Conservation (phyloP, 2,329 filamentous ascomycete genomes). For the Emmonsia crescens region DNA sequence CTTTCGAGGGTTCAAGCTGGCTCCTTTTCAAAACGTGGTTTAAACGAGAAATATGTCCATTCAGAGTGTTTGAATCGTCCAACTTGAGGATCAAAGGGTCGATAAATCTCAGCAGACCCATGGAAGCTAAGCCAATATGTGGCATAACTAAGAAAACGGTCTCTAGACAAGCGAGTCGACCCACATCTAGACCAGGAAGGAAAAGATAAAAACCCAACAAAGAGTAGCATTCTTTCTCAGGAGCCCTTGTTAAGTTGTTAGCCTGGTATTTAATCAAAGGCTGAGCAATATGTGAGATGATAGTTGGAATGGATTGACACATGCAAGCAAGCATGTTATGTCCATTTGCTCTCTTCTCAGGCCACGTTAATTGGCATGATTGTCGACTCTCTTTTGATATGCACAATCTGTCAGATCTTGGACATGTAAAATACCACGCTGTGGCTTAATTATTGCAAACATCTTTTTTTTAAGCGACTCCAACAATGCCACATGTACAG, state of each 20-base stretch:
- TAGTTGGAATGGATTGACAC: not conserved
- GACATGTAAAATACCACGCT: not conserved
- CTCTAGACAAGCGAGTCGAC: not conserved
- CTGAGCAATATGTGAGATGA: not conserved
- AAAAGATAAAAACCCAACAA: not conserved
- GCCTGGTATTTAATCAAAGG: not conserved
- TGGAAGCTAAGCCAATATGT: not conserved
- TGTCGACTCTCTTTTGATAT: not conserved
- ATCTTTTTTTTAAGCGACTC: not conserved
- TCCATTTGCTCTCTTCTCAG: not conserved
- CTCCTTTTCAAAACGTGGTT: not conserved
- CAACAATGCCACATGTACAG: constrained; percentile 1
- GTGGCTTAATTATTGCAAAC: not conserved
- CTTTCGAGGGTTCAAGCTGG: not conserved
- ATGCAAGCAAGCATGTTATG: not conserved
- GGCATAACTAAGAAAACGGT: not conserved
- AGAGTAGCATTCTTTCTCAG: not conserved
- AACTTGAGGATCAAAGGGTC: not conserved
- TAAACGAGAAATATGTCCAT: not conserved
- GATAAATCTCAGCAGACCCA: not conserved
- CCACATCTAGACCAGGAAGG: not conserved
- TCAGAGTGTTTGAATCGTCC: not conserved
- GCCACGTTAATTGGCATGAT: not conserved
- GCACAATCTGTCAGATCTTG: not conserved
- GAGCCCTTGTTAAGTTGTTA: not conserved